These are phyloP conservation scores for Fonsecaea monophora DNA, from an alignment of 2,329 filamentous ascomycete genomes.

Conservation along the genomic window DNA sequence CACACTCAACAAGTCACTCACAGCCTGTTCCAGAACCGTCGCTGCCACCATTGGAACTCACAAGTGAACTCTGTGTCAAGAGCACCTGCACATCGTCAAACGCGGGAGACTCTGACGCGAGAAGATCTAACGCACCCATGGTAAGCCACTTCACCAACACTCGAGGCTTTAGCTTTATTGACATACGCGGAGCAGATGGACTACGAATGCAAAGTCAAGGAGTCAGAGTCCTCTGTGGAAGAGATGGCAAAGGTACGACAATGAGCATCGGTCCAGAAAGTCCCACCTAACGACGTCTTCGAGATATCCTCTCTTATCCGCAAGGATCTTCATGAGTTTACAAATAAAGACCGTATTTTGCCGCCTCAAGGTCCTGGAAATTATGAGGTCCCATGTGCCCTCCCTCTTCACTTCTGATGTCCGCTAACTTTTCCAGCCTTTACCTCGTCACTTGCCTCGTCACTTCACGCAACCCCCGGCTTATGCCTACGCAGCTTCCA, in stretches of 20 bases:
- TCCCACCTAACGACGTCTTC: constrained; percentile 16
- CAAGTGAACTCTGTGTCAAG: constrained; percentile 20
- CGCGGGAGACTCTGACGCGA: neutral
- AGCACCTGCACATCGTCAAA: constrained; percentile 3
- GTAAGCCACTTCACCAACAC: neutral
- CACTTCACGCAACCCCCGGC: constrained; percentile 4
- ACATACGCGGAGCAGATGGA: constrained; percentile 21
- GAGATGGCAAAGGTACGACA: constrained; percentile 28
- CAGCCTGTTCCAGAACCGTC: constrained; percentile 3
- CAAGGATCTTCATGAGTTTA: constrained; percentile 23
- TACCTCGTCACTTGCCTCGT: constrained; percentile 21
- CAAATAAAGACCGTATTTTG: constrained; percentile 13
- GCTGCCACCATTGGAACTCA: constrained; percentile 20
- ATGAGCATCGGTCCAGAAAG: neutral
- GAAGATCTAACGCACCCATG: neutral
- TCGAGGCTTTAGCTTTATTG: neutral
- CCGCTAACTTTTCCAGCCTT: constrained; percentile 12
- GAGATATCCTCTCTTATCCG: constrained; percentile 30
- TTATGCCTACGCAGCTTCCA: constrained; percentile 15
- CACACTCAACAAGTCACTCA: neutral
- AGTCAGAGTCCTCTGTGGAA: constrained; percentile 13
- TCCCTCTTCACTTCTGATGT: neutral
- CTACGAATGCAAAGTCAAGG: constrained; percentile 28
- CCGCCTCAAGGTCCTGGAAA: constrained; percentile 11
- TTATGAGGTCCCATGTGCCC: constrained; percentile 9